Conservation (phyloP, 2,329 filamentous ascomycete species). For the Cytospora piceae region DNA sequence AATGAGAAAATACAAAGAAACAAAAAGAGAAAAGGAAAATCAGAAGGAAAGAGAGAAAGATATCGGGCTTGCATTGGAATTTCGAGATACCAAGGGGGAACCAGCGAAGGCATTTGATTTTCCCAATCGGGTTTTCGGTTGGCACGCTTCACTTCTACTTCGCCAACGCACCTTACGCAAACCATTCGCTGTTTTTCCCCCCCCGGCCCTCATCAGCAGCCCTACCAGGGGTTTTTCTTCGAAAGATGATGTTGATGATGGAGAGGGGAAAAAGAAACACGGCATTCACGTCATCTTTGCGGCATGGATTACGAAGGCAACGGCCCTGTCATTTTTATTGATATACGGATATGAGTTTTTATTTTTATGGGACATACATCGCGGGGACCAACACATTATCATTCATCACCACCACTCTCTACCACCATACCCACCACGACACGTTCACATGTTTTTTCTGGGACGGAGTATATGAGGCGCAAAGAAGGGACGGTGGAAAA, state of each 20-base stretch:
- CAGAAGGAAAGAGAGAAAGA: slow-evolving; percentile 6
- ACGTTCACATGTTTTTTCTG: slow-evolving; percentile 7
- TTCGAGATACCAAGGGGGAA: slow-evolving; percentile 27
- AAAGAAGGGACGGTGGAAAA: slow-evolving; percentile 21
- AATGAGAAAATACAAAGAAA: slow-evolving; percentile 13
- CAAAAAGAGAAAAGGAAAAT: slow-evolving; percentile 2
- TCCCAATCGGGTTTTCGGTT: slow-evolving; percentile 14
- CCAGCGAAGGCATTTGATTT: slow-evolving; percentile 16
- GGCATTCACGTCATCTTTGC: slow-evolving; percentile 14
- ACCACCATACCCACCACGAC: background rate
- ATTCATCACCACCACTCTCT: background rate
- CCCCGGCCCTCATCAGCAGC: background rate
- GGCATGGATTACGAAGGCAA: slow-evolving; percentile 18
- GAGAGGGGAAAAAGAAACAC: background rate
- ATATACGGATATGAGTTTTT: slow-evolving; percentile 14
- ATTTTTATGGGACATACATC: slow-evolving; percentile 6
- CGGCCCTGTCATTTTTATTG: slow-evolving; percentile 2
- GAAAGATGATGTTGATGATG: background rate
- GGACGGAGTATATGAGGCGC: slow-evolving; percentile 19
- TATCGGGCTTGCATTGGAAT: slow-evolving; percentile 19
- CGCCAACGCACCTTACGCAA: slow-evolving; percentile 7
- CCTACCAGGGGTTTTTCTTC: background rate
- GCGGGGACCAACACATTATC: slow-evolving; percentile 9
- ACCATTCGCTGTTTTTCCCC: slow-evolving; percentile 6
- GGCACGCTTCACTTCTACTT: slow-evolving; percentile 15